Evolutionary conservation across 257 asterid species (phyloP).

Genomic region (Ballota nigra): DNA sequence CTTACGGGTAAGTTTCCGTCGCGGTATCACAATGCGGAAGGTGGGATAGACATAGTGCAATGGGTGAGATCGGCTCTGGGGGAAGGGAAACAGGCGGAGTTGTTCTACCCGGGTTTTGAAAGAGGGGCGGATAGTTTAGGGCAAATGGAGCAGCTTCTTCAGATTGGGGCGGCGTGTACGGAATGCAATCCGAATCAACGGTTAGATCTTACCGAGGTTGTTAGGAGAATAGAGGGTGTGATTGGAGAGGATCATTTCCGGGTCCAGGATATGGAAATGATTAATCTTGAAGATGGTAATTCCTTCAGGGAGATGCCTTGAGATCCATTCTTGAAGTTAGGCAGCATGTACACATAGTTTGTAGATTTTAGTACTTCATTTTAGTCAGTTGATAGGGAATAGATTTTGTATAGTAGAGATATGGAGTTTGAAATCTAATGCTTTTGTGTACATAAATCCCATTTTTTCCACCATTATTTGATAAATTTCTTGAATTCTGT

Average conservation of each 20-base stretch:
- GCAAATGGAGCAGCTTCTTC: conserved; percentile 49
- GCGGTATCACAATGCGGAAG: conserved; percentile 46
- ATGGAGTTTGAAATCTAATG: neutral
- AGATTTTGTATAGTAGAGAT: neutral
- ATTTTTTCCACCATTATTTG: neutral
- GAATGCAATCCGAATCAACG: conserved; percentile 51
- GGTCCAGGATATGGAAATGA: conserved; percentile 24
- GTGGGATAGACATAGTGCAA: conserved; percentile 58
- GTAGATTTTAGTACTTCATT: neutral
- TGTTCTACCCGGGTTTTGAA: conserved; percentile 51
- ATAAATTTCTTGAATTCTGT: too few relatives aligned
- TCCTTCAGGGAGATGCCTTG: conserved; percentile 7
- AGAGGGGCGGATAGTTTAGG: neutral
- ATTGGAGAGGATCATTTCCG: conserved; percentile 18
- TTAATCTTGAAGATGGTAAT: conserved; percentile 28
- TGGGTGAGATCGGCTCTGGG: conserved; percentile 55
- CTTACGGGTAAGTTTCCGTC: conserved; percentile 66
- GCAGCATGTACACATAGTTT: neutral
- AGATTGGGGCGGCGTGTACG: conserved; percentile 58
- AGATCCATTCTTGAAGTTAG: conserved; percentile 1
- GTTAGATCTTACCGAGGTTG: conserved; percentile 48
- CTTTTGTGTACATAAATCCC: neutral
- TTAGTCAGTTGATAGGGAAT: neutral
- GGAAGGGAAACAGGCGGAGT: conserved; percentile 47
- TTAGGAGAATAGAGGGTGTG: conserved; percentile 51